Base-by-base conservation (phyloP, 2,329 filamentous ascomycete genomes). In the Botryosphaeria dothidea region DNA sequence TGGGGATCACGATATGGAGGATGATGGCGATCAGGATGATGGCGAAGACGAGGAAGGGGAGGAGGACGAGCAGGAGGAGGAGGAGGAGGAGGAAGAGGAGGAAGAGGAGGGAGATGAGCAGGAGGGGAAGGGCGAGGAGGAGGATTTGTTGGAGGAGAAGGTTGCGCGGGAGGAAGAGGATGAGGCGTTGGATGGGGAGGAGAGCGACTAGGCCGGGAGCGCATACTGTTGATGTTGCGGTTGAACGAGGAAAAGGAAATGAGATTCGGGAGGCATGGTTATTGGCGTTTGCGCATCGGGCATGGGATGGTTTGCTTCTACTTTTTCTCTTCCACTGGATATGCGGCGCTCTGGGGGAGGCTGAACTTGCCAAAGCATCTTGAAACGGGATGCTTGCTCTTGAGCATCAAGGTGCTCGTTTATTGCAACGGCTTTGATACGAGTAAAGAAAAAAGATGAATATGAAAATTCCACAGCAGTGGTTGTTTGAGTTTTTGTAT, bases 121-220 rank as follows among this genome's bases (percentile, higher is more conserved):
- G 43, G 84, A 85, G 49, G 84, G 86, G 45, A 84, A 86, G 58
- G 81, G 82, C 4, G 78, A 80, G 9, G 84, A 85, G 31, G 83
- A 84, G 52, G 81, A 81, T 36, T 72, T 81, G 62, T 70, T 78
- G 4, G 80, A 80, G 68, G 82, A 82, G 3, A 80, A 81, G 21
- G 80, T 81, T 45, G 75, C 71, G 2, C 78, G 80, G 8, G 75
- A 77, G 3, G 78, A 78, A 1, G 80, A 81, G 17, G 79, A 80
- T 60, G 80, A 81, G 1, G 84, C 80, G 66, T 74, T 81, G 27
- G 87, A 89, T 65, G 88, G 90, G 68, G 88, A 80, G 31, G 78
- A 79, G 54, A 78, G 76, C 60, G 76, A 78, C 68, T 78, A 69
- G 73, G 23, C 8, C 11, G 25, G 11, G 19, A 25, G 13, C 3